A percentile compares a stretch with the other conserved stretches of the same genome.
Evolutionary conservation across 2,329 filamentous ascomycete genomes (phyloP).

Genomic region (Fusarium sp.): DNA sequence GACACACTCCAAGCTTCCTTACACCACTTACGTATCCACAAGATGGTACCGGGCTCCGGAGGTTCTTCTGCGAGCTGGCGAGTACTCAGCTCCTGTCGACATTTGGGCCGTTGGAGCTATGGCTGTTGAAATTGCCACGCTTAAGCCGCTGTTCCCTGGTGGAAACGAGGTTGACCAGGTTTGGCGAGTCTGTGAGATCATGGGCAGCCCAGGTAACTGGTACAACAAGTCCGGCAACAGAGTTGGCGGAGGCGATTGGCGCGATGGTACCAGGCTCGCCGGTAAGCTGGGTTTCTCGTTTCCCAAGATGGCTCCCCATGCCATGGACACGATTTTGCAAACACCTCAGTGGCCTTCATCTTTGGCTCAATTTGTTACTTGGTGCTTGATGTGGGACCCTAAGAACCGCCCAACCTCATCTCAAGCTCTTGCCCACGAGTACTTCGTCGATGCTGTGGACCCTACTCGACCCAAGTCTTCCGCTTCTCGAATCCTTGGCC

Average conservation of each 20-base stretch:
- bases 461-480: constrained; percentile 93
- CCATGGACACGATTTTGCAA: constrained; percentile 93
- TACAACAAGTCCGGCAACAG: constrained; percentile 89
- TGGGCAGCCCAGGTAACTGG: constrained; percentile 99
- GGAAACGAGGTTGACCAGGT: constrained; percentile 99
- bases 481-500: constrained; percentile 82
- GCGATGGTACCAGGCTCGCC: constrained; percentile 89
- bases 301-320: constrained; percentile 98
- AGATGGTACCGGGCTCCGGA: constrained; percentile 98
- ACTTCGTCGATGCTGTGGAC: constrained; percentile 92
- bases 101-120: constrained; percentile 99
- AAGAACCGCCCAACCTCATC: constrained; percentile 90
- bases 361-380: constrained; percentile 92
- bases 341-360: constrained; percentile 90
- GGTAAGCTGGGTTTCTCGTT: constrained; percentile 98
- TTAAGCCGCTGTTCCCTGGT: constrained; percentile 96
- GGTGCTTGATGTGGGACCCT: constrained; percentile 99
- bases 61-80: constrained; percentile 89
- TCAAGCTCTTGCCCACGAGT: constrained; percentile 95
- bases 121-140: constrained; percentile 95
- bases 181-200: constrained; percentile 98
- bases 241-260: constrained; percentile 97
- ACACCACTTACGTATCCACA: constrained; percentile 98
- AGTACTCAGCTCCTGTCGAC: constrained; percentile 97
- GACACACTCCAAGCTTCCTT: constrained; percentile 94